Percentiles rank a stretch among this genome's conserved stretches.
Evolutionary conservation across 208 protist genomes (phyloP).

Genomic region (Trypanosoma conorhini): DNA sequence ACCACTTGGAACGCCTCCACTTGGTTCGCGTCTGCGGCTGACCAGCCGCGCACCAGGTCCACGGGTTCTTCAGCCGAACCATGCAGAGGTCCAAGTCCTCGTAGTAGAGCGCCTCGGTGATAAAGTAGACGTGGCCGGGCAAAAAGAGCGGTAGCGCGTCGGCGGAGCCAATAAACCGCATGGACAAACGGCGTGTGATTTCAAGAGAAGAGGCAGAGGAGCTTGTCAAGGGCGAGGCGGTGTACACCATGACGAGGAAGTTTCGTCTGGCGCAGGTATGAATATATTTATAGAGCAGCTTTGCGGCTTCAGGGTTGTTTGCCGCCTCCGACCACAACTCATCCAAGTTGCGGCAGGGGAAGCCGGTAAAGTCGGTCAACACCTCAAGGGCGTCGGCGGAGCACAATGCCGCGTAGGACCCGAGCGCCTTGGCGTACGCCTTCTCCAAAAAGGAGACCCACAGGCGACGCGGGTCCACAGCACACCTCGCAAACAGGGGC

Average conservation of each 20-base stretch:
- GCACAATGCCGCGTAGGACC: constrained; percentile 73
- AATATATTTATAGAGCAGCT: constrained; percentile 15
- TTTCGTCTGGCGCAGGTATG: not conserved
- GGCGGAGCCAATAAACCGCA: not conserved
- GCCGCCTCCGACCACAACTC: constrained; percentile 32
- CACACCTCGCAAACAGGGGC: constrained; percentile 51
- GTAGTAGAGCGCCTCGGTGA: constrained; percentile 22
- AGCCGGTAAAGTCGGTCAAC: constrained; percentile 69
- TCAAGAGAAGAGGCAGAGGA: not conserved
- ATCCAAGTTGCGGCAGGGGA: constrained; percentile 47
- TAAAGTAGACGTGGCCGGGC: constrained; percentile 18
- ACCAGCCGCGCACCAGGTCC: constrained; percentile 40
- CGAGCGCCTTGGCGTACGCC: constrained; percentile 84
- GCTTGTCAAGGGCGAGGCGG: not conserved
- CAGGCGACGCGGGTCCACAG: constrained; percentile 54
- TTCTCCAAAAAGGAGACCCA: constrained; percentile 84
- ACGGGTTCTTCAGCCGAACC: constrained; percentile 61
- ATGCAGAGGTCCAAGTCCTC: constrained; percentile 51
- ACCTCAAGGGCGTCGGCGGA: constrained; percentile 57
- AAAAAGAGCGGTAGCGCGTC: constrained; percentile 2
- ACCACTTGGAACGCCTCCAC: constrained; percentile 57
- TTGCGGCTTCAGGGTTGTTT: not conserved
- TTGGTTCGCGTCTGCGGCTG: constrained; percentile 23
- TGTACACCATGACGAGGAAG: constrained; percentile 21
- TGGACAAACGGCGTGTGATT: not conserved